Percentiles rank a stretch among this genome's conserved stretches.
phyloP scores from a whole-genome alignment of 2,329 filamentous ascomycete genomes.

The Alternaria sp. region DNA sequence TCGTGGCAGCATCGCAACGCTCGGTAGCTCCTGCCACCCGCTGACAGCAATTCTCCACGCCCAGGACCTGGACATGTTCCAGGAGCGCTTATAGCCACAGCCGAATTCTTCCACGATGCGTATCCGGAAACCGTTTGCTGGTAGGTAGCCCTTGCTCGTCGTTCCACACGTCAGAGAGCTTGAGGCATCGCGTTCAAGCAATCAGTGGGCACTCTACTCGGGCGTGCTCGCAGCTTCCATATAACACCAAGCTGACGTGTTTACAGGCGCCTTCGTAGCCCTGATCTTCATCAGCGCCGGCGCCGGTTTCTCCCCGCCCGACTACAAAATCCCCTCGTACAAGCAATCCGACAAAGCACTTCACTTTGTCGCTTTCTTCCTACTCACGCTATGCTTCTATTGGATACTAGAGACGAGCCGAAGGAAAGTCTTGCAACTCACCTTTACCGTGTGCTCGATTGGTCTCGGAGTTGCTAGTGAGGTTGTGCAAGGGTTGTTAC shows the following conservation, averaged over 20 bases:
- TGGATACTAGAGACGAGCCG: slow-evolving; percentile 95
- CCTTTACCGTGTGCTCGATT: slow-evolving; percentile 79
- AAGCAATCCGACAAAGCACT: slow-evolving; percentile 84
- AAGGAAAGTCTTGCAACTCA: slow-evolving; percentile 83
- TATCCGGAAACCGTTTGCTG: slow-evolving; percentile 24
- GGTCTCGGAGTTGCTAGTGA: slow-evolving; percentile 77
- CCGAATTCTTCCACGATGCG: slow-evolving; percentile 10
- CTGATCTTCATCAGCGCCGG: slow-evolving; percentile 72
- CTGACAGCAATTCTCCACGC: slow-evolving; percentile 7
- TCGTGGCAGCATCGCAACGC: slow-evolving; percentile 16
- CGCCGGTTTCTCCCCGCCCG: slow-evolving; percentile 72
- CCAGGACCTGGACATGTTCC: slow-evolving; percentile 6
- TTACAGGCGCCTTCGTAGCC: slow-evolving; percentile 58
- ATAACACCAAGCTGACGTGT: slow-evolving; percentile 4
- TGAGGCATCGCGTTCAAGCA: not conserved
- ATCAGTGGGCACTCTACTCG: not conserved
- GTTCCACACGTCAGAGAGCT: slow-evolving; percentile 11
- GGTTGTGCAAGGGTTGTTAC: slow-evolving; percentile 77
- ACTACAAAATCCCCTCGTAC: slow-evolving; percentile 64
- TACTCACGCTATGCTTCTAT: slow-evolving; percentile 88
- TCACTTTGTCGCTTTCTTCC: slow-evolving; percentile 87
- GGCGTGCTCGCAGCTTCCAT: not conserved
- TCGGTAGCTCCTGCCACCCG: slow-evolving; percentile 13
- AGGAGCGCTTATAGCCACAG: slow-evolving; percentile 5
- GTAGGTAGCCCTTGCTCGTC: slow-evolving; percentile 12